phyloP scores from a whole-genome alignment of 83 land plant species.

The Picea abies region DNA sequence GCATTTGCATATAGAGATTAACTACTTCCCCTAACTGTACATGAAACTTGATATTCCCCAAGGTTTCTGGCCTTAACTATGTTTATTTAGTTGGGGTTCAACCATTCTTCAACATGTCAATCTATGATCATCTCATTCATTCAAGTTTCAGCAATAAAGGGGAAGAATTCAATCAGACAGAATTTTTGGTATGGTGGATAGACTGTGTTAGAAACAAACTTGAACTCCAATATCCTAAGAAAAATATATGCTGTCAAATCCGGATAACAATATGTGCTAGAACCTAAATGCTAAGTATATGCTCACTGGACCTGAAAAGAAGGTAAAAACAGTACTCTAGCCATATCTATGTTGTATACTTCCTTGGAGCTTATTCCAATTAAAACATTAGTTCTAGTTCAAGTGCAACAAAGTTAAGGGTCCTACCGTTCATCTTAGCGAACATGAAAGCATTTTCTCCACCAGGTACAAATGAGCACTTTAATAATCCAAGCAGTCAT shows the following conservation, averaged over 20 bases:
- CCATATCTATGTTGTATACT: background rate
- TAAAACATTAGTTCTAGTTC: background rate
- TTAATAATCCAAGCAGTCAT: background rate
- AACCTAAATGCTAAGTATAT: background rate
- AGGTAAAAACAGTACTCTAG: background rate
- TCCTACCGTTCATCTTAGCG: background rate
- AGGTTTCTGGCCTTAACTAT: background rate
- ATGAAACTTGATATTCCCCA: background rate
- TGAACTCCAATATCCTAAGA: background rate
- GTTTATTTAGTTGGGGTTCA: background rate
- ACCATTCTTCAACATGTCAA: background rate
- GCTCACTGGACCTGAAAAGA: background rate
- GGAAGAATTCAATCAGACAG: background rate
- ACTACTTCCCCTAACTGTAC: background rate
- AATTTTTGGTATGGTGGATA: background rate
- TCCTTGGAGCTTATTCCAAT: background rate
- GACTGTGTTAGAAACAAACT: background rate
- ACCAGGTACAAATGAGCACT: background rate
- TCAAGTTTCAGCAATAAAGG: background rate
- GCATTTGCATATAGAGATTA: background rate
- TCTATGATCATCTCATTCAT: background rate
- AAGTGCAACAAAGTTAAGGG: background rate
- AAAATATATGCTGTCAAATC: background rate
- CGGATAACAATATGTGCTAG: background rate
- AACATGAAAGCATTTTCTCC: conserved; percentile 4